Evolutionary conservation across 139 green algal genomes (phyloP).

Genomic region (Axilococcus clingmanii): DNA sequence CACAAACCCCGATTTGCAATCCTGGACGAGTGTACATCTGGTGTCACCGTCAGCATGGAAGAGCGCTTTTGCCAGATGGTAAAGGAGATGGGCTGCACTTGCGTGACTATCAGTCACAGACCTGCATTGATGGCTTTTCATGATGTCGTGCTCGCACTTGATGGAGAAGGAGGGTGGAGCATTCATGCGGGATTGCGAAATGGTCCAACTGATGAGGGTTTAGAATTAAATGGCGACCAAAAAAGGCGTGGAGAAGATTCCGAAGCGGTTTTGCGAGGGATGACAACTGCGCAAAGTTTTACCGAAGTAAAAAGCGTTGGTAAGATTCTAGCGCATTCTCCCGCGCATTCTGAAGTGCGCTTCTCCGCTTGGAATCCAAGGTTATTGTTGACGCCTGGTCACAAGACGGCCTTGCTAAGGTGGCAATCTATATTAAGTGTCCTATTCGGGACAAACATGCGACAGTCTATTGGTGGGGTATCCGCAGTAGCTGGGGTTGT

Average conservation of each 20-base stretch:
- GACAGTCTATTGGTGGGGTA: slow-evolving; percentile 10
- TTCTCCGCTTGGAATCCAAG: slow-evolving; percentile 4
- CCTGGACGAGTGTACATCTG: slow-evolving; percentile 67
- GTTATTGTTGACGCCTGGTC: slow-evolving; percentile 7
- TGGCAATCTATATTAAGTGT: slow-evolving; percentile 19
- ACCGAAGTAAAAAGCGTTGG: too few relatives aligned
- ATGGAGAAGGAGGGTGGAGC: slow-evolving; percentile 66
- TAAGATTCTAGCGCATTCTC: slow-evolving; percentile 8
- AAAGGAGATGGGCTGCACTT: slow-evolving; percentile 53
- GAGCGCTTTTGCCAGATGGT: slow-evolving; percentile 52
- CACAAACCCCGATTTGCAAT: slow-evolving; percentile 64
- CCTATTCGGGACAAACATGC: slow-evolving; percentile 21
- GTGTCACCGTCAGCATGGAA: slow-evolving; percentile 73
- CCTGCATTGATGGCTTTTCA: slow-evolving; percentile 72
- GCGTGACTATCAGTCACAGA: slow-evolving; percentile 69
- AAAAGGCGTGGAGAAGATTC: slow-evolving; percentile 6
- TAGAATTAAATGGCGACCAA: not conserved
- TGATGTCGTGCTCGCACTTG: slow-evolving; percentile 59
- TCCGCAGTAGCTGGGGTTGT: slow-evolving; percentile 34
- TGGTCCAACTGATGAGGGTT: not conserved
- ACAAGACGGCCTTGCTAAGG: not conserved
- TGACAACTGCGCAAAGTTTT: slow-evolving; percentile 23
- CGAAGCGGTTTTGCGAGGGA: slow-evolving; percentile 16
- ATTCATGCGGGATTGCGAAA: slow-evolving; percentile 36
- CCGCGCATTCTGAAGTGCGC: not conserved